A percentile compares a stretch with the other conserved stretches of the same genome.
Evolutionary conservation across 345 rosid genomes (phyloP).

Genomic region (Hibiscus tridactylites): DNA sequence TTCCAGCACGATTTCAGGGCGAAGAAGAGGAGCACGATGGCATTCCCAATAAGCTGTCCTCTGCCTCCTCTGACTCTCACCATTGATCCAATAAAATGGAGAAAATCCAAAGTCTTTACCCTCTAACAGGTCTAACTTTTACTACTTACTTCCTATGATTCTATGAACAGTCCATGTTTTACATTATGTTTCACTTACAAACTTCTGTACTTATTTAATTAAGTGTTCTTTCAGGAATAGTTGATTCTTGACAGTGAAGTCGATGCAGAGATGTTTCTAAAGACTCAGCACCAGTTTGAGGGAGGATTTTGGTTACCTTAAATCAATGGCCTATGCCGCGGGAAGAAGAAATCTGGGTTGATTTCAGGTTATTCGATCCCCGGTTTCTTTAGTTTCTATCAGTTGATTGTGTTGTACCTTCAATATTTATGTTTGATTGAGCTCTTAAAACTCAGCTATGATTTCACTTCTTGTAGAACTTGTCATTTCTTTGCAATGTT

Average conservation of each 20-base stretch:
- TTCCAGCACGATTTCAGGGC: slow-evolving; percentile 91
- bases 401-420: slow-evolving; percentile 8
- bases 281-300: slow-evolving; percentile 14
- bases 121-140: slow-evolving; percentile 37
- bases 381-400: slow-evolving; percentile 28
- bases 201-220: not conserved
- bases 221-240: not conserved
- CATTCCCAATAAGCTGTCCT: slow-evolving; percentile 60
- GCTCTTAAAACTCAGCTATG: slow-evolving; percentile 25
- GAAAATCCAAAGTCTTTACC: slow-evolving; percentile 20
- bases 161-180: not conserved
- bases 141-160: not conserved
- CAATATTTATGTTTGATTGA: slow-evolving; percentile 18
- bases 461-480: slow-evolving; percentile 12
- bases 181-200: not conserved
- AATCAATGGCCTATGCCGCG: slow-evolving; percentile 38
- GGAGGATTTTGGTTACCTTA: slow-evolving; percentile 25
- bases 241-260: slow-evolving; percentile 8
- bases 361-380: slow-evolving; percentile 43
- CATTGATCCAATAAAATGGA: slow-evolving; percentile 62
- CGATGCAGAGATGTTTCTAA: slow-evolving; percentile 7
- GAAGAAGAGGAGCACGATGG: slow-evolving; percentile 75
- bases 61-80: slow-evolving; percentile 75
- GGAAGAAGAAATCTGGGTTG: slow-evolving; percentile 35
- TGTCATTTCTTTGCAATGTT: slow-evolving; percentile 9